Evolutionary conservation across 73 alveolate species (phyloP), one percentile per base, ranked within the genome.

Genomic region (Paramecium biaurelia): DNA sequence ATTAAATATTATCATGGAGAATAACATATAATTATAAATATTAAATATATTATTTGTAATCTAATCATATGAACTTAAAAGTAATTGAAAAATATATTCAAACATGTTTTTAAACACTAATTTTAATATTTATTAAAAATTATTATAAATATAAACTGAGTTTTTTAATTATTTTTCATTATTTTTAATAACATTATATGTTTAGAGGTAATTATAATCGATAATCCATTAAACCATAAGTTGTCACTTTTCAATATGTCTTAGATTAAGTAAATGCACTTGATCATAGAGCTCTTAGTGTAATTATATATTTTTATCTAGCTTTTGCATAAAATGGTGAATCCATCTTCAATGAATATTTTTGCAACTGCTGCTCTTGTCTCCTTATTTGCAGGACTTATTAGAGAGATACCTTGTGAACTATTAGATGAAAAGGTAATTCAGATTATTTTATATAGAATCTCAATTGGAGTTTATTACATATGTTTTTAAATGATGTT

Each of bases 341-440:
- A 72, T 72, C 86, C 86, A 35, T 72, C 86, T 28, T 72, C 4
- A 10, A 72, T 72, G 86, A 72, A 72, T 72, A 72, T 72, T 12
- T 72, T n/a, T 72, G 56, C 86, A 35, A 35, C 58, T 34, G 86
- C 86, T 15, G 59, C 86, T 28, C 86, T 72, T 37, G 53, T 30
- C 32, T 35, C 59, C 15, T 38, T 72, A 37, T 72, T 72, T 35
- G 86, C 86, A 5, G 86, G 86, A 35, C 32, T 72, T 12, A 37
- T 72, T 72, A 4, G 58, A 32, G 86, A 32, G 34, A 38, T 72
- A 15, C 86, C 86, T 4, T 34, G 37, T 2, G 86, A 72, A 72
- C 20, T 72, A 35, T 38, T 72, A 21, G 86, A 72, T 72, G 86
- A 72, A 72, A 72, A 72, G n/a, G 86, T 63, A 63, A 30, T 11